A percentile compares a stretch with the other conserved stretches of the same genome.
phyloP scores from a whole-genome alignment of 1,139 yeast species.

The Candida pseudoviswanathii region DNA sequence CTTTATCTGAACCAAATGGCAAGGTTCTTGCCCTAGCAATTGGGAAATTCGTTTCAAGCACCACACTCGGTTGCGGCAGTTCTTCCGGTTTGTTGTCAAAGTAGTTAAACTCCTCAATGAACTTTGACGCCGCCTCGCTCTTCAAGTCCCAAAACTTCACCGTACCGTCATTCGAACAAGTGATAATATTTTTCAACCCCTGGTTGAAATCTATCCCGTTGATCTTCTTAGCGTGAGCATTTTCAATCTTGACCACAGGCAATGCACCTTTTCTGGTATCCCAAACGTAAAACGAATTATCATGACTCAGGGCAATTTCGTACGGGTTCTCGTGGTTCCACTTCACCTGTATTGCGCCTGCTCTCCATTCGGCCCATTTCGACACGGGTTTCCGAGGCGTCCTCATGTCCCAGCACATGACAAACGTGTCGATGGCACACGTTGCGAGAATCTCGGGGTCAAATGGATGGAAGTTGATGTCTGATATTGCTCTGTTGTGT shows the following conservation, averaged over 20 bases:
- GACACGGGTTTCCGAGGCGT: slow-evolving; percentile 70
- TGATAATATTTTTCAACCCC: slow-evolving; percentile 59
- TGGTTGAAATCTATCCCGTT: slow-evolving; percentile 86
- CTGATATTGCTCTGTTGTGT: slow-evolving; percentile 92
- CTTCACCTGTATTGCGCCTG: slow-evolving; percentile 92
- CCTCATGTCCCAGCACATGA: slow-evolving; percentile 89
- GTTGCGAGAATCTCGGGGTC: slow-evolving; percentile 92
- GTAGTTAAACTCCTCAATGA: slow-evolving; percentile 23
- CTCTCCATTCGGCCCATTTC: slow-evolving; percentile 90
- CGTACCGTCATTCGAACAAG: slow-evolving; percentile 84
- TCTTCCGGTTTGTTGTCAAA: slow-evolving; percentile 22
- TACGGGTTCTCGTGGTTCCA: slow-evolving; percentile 83
- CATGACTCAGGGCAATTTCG: slow-evolving; percentile 85
- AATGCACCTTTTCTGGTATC: slow-evolving; percentile 80
- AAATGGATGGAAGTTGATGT: slow-evolving; percentile 86
- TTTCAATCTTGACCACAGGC: slow-evolving; percentile 63
- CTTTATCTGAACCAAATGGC: slow-evolving; percentile 82
- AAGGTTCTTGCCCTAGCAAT: slow-evolving; percentile 84
- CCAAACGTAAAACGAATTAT: slow-evolving; percentile 80
- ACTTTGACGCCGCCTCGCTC: slow-evolving; percentile 25
- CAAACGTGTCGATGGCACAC: slow-evolving; percentile 87
- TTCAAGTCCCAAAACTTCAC: slow-evolving; percentile 85
- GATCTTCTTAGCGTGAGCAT: slow-evolving; percentile 80
- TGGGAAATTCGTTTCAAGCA: slow-evolving; percentile 76
- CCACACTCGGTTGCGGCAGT: slow-evolving; percentile 47